phyloP scores from a whole-genome alignment of 345 rosid species.

The Balakata baccata region DNA sequence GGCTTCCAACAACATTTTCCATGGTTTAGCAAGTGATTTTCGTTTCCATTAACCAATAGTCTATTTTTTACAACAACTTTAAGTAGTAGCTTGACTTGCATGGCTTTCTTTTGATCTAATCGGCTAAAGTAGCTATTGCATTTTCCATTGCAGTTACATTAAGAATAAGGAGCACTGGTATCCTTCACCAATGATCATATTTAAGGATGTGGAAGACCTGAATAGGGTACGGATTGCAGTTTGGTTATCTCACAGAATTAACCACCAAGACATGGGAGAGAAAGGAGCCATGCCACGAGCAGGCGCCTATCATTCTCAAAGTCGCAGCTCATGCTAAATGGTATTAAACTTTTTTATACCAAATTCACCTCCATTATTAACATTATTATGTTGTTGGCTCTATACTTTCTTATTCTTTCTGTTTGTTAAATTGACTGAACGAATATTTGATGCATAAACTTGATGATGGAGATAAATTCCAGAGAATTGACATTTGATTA shows the following conservation, averaged over 20 bases:
- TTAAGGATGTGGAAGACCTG: slow-evolving; percentile 25
- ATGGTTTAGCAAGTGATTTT: background rate
- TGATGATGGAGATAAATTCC: background rate
- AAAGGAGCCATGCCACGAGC: slow-evolving; percentile 72
- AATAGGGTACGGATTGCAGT: slow-evolving; percentile 21
- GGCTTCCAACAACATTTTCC: background rate
- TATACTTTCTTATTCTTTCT: background rate
- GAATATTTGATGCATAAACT: background rate
- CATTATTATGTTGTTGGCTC: background rate
- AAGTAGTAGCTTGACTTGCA: background rate
- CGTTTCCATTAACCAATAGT: too few species aligned
- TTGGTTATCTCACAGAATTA: slow-evolving; percentile 29
- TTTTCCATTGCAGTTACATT: slow-evolving; percentile 17
- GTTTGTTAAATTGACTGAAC: slow-evolving; percentile 8
- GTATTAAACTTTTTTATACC: slow-evolving; percentile 38
- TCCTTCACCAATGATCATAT: slow-evolving; percentile 30
- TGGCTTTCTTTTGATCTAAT: background rate
- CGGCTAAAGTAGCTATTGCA: background rate
- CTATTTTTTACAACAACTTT: background rate
- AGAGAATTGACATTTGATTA: background rate
- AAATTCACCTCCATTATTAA: background rate
- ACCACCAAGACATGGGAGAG: slow-evolving; percentile 41
- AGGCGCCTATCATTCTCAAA: slow-evolving; percentile 75
- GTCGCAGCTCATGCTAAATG: slow-evolving; percentile 83
- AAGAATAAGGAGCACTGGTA: slow-evolving; percentile 35